Evolutionary conservation across 2,329 filamentous ascomycete genomes (phyloP), one percentile per base, ranked within the genome.

Genomic region (Emericellopsis cladophorae): DNA sequence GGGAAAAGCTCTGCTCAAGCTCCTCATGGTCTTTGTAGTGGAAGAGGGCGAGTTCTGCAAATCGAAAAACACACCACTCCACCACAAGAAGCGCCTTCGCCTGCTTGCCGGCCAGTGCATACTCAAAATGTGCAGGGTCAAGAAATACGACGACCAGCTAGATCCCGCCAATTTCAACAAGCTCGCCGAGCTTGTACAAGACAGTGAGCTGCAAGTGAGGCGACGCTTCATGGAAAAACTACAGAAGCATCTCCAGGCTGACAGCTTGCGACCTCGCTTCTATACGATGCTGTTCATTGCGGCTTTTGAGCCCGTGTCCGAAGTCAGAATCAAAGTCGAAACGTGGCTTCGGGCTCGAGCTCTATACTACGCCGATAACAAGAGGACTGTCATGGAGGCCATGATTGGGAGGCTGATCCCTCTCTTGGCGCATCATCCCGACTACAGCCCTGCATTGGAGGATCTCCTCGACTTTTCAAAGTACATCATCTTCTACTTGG

Each of bases 401-500:
- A 74, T 82, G 11, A 84, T 96, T 55, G 79, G 84, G 22, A 79
- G 92, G 8, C 72, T 96, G 29, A 69, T 98, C 40, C 92, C 88
- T 38, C 66, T 98, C 35, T 72, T 98, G 35, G 89, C 90, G 5
- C 90, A 96, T 56, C 92, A 98, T 57, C 89, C 89, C 1, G 92
- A 98, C 58, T 95, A 90, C 49, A 78, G 74, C 45, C 58, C 70
- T 2, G 72, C 76, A 6, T 61, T 78, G 3, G 72, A 77, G 12
- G 81, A 88, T 37, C 64, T 95, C 38, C 69, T 79, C 36, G 86
- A 95, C 54, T 89, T 94, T 57, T 80, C 85, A 6, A 79, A 80
- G 50, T 98, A 96, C 58, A 79, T 98, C 43, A 59, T 95, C 34
- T 95, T 90, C 62, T 98, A 94, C 55, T 69, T 96, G 37, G 79